A percentile compares a stretch with the other conserved stretches of the same genome.
These are phyloP conservation scores for Pseudisothecium myosuroides DNA, from an alignment of 225 moss, liverwort and hornwort genomes.

Conservation along the genomic window DNA sequence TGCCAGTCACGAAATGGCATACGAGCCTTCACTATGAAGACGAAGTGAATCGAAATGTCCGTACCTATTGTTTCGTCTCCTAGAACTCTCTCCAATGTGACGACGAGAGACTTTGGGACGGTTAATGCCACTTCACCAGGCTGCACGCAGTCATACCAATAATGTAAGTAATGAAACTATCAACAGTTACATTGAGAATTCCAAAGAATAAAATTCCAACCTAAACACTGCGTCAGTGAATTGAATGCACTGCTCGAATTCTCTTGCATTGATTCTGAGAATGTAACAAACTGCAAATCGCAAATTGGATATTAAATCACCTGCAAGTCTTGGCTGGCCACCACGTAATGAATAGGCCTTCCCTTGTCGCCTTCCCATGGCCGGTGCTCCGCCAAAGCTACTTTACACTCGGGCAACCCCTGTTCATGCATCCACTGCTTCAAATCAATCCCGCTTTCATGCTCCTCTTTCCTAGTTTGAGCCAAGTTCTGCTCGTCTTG, in stretches of 20 bases:
- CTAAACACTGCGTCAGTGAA: background rate
- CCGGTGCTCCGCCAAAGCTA: constrained; percentile 57
- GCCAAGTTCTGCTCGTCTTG: constrained; percentile 52
- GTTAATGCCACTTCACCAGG: constrained; percentile 89
- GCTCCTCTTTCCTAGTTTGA: constrained; percentile 54
- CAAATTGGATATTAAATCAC: background rate
- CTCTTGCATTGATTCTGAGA: background rate
- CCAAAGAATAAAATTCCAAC: background rate
- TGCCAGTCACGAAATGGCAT: background rate
- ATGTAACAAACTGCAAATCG: background rate
- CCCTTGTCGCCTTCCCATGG: constrained; percentile 44
- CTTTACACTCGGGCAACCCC: constrained; percentile 76
- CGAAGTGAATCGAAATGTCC: background rate
- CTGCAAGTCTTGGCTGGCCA: constrained; percentile 88
- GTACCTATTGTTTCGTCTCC: constrained; percentile 97
- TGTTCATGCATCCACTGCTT: constrained; percentile 99
- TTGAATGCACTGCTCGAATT: background rate
- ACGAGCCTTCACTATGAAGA: background rate
- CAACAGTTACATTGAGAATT: background rate
- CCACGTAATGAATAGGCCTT: constrained; percentile 90
- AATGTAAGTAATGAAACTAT: background rate
- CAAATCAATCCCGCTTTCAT: constrained; percentile 74
- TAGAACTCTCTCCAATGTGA: constrained; percentile 91
- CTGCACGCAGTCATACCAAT: constrained; percentile 28
- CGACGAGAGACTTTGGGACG: constrained; percentile 82